A percentile compares a stretch with the other conserved stretches of the same genome.
phyloP scores from a whole-genome alignment of 148 eudicot species.

The Suaeda aralocaspica region DNA sequence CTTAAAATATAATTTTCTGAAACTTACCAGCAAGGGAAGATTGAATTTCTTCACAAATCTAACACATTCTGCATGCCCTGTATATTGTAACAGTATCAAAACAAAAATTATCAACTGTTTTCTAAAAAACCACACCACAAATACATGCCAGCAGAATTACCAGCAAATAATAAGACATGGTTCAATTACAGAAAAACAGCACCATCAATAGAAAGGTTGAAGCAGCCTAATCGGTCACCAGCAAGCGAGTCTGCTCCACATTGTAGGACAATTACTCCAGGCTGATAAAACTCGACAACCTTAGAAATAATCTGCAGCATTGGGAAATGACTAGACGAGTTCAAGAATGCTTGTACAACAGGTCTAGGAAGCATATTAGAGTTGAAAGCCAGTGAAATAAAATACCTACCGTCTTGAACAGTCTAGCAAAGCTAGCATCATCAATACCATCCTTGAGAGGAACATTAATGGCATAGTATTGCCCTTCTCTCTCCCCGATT shows the following conservation, averaged over 20 bases:
- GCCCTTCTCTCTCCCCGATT: slow-evolving; percentile 94
- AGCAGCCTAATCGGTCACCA: slow-evolving; percentile 97
- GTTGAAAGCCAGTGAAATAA: not conserved
- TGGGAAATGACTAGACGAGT: slow-evolving; percentile 6
- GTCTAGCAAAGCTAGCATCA: slow-evolving; percentile 78
- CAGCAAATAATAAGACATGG: slow-evolving; percentile 23
- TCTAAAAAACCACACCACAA: slow-evolving; percentile 6
- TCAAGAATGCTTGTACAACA: not conserved
- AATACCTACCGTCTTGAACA: slow-evolving; percentile 77
- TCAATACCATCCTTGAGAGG: slow-evolving; percentile 99
- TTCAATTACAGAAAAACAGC: slow-evolving; percentile 47
- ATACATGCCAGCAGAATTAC: slow-evolving; percentile 24
- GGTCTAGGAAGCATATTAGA: not conserved
- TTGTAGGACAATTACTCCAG: slow-evolving; percentile 90
- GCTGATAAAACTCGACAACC: slow-evolving; percentile 89
- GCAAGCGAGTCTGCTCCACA: slow-evolving; percentile 99
- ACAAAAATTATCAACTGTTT: slow-evolving; percentile 13
- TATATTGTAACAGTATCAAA: slow-evolving; percentile 21
- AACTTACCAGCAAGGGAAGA: slow-evolving; percentile 81
- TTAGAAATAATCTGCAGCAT: slow-evolving; percentile 69
- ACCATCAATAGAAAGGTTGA: slow-evolving; percentile 99
- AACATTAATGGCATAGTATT: slow-evolving; percentile 86
- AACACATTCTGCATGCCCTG: slow-evolving; percentile 99
- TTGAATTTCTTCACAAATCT: slow-evolving; percentile 90
- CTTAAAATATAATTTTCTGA: slow-evolving; percentile 12